Percentiles rank a stretch among this genome's conserved stretches.
phyloP scores from a whole-genome alignment of 345 rosid species.

The Orychophragmus violaceus region DNA sequence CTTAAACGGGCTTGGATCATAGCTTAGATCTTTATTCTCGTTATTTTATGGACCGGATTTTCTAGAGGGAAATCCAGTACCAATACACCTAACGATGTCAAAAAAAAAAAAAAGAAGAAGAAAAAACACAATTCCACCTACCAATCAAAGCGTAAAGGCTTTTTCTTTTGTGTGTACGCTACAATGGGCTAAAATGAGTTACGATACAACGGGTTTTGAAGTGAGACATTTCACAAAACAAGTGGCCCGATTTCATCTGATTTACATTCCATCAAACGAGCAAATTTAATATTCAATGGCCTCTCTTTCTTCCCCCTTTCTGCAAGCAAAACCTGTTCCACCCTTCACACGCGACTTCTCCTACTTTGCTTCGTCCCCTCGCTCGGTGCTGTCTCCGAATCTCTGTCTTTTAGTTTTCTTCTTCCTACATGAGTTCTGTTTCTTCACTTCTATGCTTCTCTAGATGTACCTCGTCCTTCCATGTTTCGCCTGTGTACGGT shows the following conservation, averaged over 20 bases:
- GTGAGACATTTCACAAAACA: not conserved
- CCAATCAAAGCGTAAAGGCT: no score
- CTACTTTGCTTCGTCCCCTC: not conserved
- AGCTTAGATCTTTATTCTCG: no score
- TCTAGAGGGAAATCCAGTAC: no score
- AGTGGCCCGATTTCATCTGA: not conserved
- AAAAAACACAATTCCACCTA: no score
- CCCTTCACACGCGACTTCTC: constrained; percentile 14
- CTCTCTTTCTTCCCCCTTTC: not conserved
- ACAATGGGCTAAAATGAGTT: not conserved
- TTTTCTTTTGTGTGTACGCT: not conserved
- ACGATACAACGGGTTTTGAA: not conserved
- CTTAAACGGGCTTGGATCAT: no score
- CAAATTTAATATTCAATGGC: not conserved
- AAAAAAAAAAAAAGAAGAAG: no score
- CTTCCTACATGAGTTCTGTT: not conserved
- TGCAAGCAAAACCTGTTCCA: not conserved
- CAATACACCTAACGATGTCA: no score
- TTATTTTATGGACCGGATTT: no score
- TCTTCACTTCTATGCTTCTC: not conserved
- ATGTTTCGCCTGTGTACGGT: not conserved
- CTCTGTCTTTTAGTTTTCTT: not conserved
- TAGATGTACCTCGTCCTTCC: not conserved
- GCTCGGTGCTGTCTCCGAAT: not conserved
- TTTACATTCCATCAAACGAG: not conserved